Evolutionary conservation across 441 rosid species (phyloP), one percentile per base, ranked within the genome.

Genomic region (Jatropha multifida): DNA sequence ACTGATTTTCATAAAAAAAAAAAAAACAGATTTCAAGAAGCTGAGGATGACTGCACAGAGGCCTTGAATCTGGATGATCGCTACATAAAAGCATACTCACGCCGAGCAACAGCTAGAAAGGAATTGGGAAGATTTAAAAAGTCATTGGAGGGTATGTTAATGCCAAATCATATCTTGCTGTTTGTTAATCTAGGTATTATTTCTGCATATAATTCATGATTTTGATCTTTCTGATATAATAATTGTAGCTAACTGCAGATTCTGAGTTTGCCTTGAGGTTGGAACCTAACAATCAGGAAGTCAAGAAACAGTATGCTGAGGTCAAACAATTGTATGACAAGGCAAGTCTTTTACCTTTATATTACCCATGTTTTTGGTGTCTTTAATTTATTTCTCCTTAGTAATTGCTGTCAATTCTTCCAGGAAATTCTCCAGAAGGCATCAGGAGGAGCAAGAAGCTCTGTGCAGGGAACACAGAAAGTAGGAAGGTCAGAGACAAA

Each of bases 11-110:
- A 5, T 2, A 44, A 42, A 49, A 49, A 49, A 49, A 49, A 49
- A 49, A 49, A 49, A 8, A 13, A 13, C 7, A 89, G 99, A 81
- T 96, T 86, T 80, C 88, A 74, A 76, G 94, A 90, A 82, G 97
- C 97, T 59, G 99, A 90, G 80, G 89, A 85, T 82, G 97, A 96
- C 80, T 92, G 99, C 80, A 86, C 99, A 37, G 99, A 96, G 89
- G 93, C 96, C 56, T 85, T 96, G 76, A 90, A 89, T 84, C 81
- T 92, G 18, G 99, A 96, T 84, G 98, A 96, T 73, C 94, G 89
- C 78, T 92, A 90, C 80, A 85, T 87, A 52, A 93, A 96, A 83
- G 98, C 97, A 20, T 96, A 92, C 75, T 93, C 98, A 77, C 94
- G 97, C 68, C 89, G 97, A 83, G 98, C 97, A 66, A 87, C 94